Evolutionary conservation across 352 stramenopile species (phyloP).

Genomic region (Globisporangium parvum): DNA sequence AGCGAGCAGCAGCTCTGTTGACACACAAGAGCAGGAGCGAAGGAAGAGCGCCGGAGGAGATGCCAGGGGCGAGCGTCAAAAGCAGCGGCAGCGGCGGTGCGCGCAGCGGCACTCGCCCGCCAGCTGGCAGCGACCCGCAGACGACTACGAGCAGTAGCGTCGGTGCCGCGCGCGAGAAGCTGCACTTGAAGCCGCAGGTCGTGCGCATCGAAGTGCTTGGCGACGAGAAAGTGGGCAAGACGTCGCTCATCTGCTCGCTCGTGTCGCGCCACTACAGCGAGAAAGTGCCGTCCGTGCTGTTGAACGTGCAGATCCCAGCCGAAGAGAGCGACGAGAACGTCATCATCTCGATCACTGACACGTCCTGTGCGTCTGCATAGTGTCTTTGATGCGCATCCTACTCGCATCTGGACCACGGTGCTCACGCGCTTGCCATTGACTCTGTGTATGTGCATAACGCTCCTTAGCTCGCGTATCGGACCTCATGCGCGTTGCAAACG

Average conservation of each 20-base stretch:
- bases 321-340: conserved; percentile 89
- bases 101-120: background rate
- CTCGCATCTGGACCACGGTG: background rate
- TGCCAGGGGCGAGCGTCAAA: conserved; percentile 23
- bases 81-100: conserved; percentile 2
- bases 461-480: conserved; percentile 60
- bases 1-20: background rate
- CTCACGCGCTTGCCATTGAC: background rate
- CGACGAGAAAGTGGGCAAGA: conserved; percentile 89
- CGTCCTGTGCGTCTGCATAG: conserved; percentile 45
- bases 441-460: background rate
- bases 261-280: conserved; percentile 87
- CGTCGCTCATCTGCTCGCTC: conserved; percentile 88
- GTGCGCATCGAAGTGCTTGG: conserved; percentile 86
- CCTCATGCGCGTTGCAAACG: conserved; percentile 80
- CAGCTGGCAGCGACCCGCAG: conserved; percentile 3
- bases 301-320: conserved; percentile 85
- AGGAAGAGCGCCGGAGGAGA: conserved; percentile 7
- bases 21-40: background rate
- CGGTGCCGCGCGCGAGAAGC: conserved; percentile 30
- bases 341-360: conserved; percentile 88
- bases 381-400: background rate
- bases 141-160: background rate
- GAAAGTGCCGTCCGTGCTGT: conserved; percentile 79
- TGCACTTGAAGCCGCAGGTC: conserved; percentile 67